A percentile compares a stretch with the other conserved stretches of the same genome.
phyloP scores from a whole-genome alignment of 2,329 filamentous ascomycete genomes.

The Alternaria atra region DNA sequence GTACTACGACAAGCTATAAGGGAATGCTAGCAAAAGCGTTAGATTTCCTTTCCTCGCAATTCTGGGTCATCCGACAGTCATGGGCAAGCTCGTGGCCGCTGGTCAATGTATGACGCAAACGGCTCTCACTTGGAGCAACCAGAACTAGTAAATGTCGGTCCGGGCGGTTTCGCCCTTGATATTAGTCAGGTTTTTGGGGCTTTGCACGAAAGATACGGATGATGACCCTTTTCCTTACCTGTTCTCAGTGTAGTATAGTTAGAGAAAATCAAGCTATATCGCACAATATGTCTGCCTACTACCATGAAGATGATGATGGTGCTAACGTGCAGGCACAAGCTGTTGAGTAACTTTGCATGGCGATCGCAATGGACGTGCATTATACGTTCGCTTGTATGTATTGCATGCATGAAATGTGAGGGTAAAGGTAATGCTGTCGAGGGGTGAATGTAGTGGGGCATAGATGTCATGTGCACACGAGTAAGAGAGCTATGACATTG shows the following conservation, averaged over 20 bases:
- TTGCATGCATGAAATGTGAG: not conserved
- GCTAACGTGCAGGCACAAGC: not conserved
- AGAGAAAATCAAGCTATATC: constrained; percentile 43
- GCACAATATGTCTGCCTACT: constrained; percentile 23
- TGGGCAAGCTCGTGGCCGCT: constrained; percentile 48
- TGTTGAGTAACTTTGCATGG: not conserved
- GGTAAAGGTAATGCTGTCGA: not conserved
- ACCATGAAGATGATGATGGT: constrained; percentile 16
- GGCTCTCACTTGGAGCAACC: constrained; percentile 41
- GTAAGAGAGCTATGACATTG: constrained; percentile 17
- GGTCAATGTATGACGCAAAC: constrained; percentile 46
- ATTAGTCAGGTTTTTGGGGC: constrained; percentile 38
- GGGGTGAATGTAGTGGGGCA: constrained; percentile 29
- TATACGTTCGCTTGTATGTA: not conserved
- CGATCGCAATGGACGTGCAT: not conserved
- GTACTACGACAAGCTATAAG: constrained; percentile 99
- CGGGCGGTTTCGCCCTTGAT: constrained; percentile 44
- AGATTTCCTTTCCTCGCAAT: constrained; percentile 54
- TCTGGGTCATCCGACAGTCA: constrained; percentile 45
- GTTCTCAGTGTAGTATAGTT: constrained; percentile 51
- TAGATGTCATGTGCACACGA: constrained; percentile 27
- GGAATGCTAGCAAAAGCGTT: constrained; percentile 55
- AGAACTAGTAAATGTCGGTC: constrained; percentile 51
- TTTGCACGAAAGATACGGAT: constrained; percentile 45
- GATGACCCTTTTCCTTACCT: constrained; percentile 46